These are phyloP conservation scores for Entophlyctis luteolus DNA, from an alignment of 192 early-diverging fungal genomes.

Conservation along the genomic window DNA sequence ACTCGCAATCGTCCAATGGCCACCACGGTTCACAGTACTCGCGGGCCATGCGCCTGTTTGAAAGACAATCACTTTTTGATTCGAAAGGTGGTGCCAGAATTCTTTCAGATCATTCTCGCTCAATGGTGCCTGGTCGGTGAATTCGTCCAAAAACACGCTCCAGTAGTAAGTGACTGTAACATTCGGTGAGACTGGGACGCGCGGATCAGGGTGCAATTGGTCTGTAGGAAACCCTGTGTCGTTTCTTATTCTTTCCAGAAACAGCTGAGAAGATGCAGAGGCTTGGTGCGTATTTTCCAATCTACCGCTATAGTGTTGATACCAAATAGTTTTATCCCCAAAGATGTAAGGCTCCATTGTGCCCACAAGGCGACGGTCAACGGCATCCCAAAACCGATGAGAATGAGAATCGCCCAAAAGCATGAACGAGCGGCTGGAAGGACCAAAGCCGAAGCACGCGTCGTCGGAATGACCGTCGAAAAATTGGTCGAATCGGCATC, in stretches of 20 bases:
- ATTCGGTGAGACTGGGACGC: background rate
- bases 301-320: background rate
- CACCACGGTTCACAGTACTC: background rate
- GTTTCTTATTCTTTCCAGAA: background rate
- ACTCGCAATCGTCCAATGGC: background rate
- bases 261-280: background rate
- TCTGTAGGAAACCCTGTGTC: background rate
- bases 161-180: background rate
- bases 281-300: background rate
- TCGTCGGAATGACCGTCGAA: background rate
- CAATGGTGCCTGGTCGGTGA: background rate
- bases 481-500: background rate
- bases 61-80: background rate
- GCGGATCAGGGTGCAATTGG: background rate
- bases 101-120: background rate
- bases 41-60: background rate
- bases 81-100: background rate
- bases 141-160: background rate
- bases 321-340: background rate
- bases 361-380: background rate
- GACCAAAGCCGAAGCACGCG: background rate
- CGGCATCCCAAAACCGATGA: background rate
- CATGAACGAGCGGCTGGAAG: background rate
- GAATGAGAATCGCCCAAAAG: background rate
- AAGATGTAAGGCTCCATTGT: background rate